Percentiles rank a stretch among this genome's conserved stretches.
phyloP scores from a whole-genome alignment of 2,329 filamentous ascomycete genomes.

The Trichoderma afroharzianum region DNA sequence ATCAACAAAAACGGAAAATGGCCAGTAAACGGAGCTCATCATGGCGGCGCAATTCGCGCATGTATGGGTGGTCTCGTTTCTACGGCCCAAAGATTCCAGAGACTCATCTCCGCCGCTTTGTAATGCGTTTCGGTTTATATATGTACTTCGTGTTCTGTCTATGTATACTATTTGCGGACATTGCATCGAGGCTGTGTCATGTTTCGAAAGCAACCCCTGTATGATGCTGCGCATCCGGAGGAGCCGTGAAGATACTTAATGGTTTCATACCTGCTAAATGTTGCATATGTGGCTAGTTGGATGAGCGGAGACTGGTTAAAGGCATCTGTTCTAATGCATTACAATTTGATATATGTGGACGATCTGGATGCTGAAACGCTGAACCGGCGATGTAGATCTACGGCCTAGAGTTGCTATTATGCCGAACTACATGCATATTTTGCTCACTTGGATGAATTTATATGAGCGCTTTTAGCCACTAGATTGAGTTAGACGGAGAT shows the following conservation, averaged over 20 bases:
- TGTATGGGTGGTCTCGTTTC: neutral
- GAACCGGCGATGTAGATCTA: neutral
- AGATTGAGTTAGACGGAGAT: neutral
- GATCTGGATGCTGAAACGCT: neutral
- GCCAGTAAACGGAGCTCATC: neutral
- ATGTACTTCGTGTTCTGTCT: neutral
- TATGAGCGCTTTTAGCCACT: neutral
- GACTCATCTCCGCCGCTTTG: neutral
- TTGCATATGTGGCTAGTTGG: neutral
- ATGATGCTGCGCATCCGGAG: neutral
- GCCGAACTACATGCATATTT: neutral
- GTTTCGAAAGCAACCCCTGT: neutral
- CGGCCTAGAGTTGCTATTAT: neutral
- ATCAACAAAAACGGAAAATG: neutral
- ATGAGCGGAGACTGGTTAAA: neutral
- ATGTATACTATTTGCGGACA: neutral
- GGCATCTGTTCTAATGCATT: neutral
- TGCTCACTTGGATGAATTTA: neutral
- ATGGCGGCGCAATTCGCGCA: neutral
- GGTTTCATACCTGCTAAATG: neutral
- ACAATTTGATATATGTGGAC: neutral
- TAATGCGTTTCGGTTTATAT: neutral
- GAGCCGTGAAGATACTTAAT: neutral
- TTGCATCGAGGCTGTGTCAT: neutral
- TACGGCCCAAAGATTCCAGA: neutral